Percentiles rank a stretch among this genome's conserved stretches.
phyloP scores from a whole-genome alignment of 75 land plant genomes.

The Pseudotsuga menziesii region DNA sequence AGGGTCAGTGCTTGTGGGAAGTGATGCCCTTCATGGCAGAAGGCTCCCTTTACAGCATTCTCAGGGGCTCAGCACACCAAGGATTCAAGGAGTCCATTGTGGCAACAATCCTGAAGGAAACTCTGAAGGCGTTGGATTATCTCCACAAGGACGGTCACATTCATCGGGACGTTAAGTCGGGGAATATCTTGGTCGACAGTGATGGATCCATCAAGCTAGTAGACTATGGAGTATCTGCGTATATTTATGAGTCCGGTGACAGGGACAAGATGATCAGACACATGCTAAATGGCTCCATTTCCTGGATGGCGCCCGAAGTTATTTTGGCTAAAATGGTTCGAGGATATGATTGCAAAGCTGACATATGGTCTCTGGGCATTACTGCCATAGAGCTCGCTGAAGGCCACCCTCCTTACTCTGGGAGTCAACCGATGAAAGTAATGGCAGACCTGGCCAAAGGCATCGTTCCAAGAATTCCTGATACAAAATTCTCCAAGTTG shows the following conservation, averaged over 20 bases:
- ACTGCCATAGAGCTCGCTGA: constrained; percentile 77
- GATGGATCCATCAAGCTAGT: constrained; percentile 57
- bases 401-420: constrained; percentile 70
- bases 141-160: constrained; percentile 61
- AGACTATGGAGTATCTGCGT: constrained; percentile 70
- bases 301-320: constrained; percentile 80
- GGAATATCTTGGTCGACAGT: constrained; percentile 53
- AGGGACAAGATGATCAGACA: neutral
- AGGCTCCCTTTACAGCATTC: constrained; percentile 71
- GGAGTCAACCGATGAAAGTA: neutral
- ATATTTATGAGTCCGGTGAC: constrained; percentile 53
- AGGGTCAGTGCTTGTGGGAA: constrained; percentile 67
- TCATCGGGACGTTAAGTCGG: constrained; percentile 67
- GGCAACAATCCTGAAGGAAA: constrained; percentile 60
- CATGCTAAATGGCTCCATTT: constrained; percentile 56
- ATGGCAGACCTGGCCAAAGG: neutral
- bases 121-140: constrained; percentile 44
- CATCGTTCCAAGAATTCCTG: neutral
- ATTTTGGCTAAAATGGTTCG: constrained; percentile 23
- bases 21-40: constrained; percentile 92
- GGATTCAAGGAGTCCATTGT: constrained; percentile 77
- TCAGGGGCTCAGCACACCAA: constrained; percentile 58
- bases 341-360: constrained; percentile 60
- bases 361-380: constrained; percentile 85
- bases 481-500: constrained; percentile 51